These are phyloP conservation scores for Thinopyrum elongatum DNA, from an alignment of 176 grass and related monocot genomes.

Conservation along the genomic window DNA sequence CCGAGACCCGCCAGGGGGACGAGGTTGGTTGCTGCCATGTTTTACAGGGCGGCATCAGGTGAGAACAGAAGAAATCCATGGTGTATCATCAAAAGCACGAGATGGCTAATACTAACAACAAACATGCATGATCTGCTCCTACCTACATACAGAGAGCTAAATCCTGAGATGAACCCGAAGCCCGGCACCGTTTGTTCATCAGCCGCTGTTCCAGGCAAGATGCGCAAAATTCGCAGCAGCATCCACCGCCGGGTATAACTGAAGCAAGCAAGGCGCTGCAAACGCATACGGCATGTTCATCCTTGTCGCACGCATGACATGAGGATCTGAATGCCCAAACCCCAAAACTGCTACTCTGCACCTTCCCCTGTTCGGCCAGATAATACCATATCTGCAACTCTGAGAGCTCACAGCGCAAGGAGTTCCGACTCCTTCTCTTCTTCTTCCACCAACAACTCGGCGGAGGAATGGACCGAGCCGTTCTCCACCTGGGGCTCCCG, in stretches of 20 bases:
- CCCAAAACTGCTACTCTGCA: constrained; percentile 17
- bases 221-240: not conserved
- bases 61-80: not conserved
- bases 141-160: not conserved
- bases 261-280: not conserved
- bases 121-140: not conserved
- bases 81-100: not conserved
- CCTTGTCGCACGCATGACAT: not conserved
- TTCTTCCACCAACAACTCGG: constrained; percentile 25
- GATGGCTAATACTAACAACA: not conserved
- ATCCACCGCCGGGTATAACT: not conserved
- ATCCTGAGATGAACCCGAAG: constrained; percentile 11
- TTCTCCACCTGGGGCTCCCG: constrained; percentile 28
- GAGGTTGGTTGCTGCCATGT: not conserved
- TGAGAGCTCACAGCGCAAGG: constrained; percentile 48
- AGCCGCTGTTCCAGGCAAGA: not conserved
- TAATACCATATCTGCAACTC: not conserved
- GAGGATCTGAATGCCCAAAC: constrained; percentile 24
- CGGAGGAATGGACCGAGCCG: not conserved
- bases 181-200: not conserved
- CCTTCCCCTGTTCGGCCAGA: not conserved
- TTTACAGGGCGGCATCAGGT: constrained; percentile 10
- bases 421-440: constrained; percentile 69
- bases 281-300: not conserved
- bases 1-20: not conserved